Conservation (phyloP, 257 asterid genomes). For the Euphrasia confusa region DNA sequence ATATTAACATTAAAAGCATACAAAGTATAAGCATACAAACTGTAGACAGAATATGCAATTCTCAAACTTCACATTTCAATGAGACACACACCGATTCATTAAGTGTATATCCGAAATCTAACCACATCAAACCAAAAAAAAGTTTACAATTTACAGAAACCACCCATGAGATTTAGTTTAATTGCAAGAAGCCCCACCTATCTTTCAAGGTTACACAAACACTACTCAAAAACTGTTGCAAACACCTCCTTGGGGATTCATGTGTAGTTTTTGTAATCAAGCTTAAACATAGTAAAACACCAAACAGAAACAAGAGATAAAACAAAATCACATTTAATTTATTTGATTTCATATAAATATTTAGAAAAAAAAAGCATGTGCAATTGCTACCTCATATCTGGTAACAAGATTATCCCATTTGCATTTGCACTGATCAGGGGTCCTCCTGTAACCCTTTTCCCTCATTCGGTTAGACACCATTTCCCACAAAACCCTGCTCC, state of each 20-base stretch:
- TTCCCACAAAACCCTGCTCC: slow-evolving; percentile 52
- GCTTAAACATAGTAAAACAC: not conserved
- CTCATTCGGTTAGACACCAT: slow-evolving; percentile 47
- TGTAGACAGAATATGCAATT: not conserved
- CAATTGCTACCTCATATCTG: slow-evolving; percentile 45
- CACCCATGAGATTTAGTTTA: not conserved
- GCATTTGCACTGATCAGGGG: slow-evolving; percentile 61
- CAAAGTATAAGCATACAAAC: not conserved
- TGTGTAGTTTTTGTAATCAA: not conserved
- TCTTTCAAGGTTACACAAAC: not conserved
- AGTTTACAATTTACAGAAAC: not conserved
- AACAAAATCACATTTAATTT: not conserved
- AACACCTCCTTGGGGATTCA: not conserved
- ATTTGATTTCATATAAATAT: not conserved
- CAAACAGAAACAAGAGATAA: slow-evolving; percentile 2
- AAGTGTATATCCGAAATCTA: not conserved
- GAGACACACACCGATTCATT: not conserved
- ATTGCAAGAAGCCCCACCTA: not conserved
- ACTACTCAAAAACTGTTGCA: not conserved
- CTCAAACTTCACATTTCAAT: not conserved
- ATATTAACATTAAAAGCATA: not conserved
- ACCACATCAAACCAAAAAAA: slow-evolving; percentile 6
- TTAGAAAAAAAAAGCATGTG: too few species aligned
- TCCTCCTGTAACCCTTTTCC: slow-evolving; percentile 58
- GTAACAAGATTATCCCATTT: slow-evolving; percentile 67